Evolutionary conservation across 139 green algal genomes (phyloP), one percentile per base, ranked within the genome.

Genomic region (Volvox reticuliferus): DNA sequence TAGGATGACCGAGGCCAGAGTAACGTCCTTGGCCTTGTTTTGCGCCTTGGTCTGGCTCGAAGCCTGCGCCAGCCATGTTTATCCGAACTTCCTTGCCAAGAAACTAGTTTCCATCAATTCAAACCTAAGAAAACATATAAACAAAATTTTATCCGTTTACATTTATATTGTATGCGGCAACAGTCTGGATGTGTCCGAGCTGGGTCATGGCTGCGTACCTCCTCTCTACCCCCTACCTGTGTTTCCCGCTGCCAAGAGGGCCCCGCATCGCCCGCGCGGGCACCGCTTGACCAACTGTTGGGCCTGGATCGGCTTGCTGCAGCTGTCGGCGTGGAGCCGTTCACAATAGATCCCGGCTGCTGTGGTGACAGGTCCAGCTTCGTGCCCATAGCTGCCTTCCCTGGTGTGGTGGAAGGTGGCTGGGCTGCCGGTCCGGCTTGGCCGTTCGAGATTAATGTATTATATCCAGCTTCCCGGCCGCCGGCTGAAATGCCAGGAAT

Each of bases 251-350:
- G 73, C 26, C 73, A 32, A 32, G 73, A n/a, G 22, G 73, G 73
- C 28, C 73, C 73, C 35, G 73, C 35, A 19, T 79, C 73, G 22
- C 24, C 28, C 26, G 73, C 3, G 16, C 73, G 73, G 26, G 28
- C 73, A 22, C 75, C 75, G 32, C 75, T 81, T 33, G 75, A 81
- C 75, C 75, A 81, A 35, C 75, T 81, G 30, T 35, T 35, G 24
- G 75, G 21, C 75, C 75, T 81, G 26, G 75, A 19, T 9, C 75
- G 12, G 75, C 30, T 55, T 24, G 75, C 32, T 55, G 32, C 30
- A 28, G 32, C 75, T 24, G 75, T 55, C 44, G 44, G 44, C 44
- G 44, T 9, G 9, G 9, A 55, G 44, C 44, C 44, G 44, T 55
- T 55, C 9, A 9, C 44, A 55, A 55, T 55, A 55, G 44, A 55